A percentile compares a stretch with the other conserved stretches of the same genome.
phyloP scores from a whole-genome alignment of 2,329 filamentous ascomycete genomes.

The Tolypocladium endophyticum region DNA sequence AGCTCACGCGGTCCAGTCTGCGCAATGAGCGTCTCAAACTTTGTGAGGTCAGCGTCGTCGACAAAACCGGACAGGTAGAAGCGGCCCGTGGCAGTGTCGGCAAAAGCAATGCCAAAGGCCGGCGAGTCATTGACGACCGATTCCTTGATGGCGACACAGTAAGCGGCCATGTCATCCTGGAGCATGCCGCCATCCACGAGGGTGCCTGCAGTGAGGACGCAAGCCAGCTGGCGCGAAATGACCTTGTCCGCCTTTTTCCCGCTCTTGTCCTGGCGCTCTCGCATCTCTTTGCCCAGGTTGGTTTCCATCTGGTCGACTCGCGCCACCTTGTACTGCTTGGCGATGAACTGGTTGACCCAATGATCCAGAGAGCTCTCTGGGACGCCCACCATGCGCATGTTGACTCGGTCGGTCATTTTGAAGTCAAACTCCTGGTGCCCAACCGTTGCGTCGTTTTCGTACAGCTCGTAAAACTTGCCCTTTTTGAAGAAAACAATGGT shows the following conservation, averaged over 20 bases:
- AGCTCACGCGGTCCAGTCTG: constrained; percentile 85
- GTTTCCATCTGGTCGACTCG: constrained; percentile 96
- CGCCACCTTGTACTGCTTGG: constrained; percentile 95
- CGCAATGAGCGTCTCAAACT: constrained; percentile 93
- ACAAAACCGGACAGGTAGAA: constrained; percentile 89
- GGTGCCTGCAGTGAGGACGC: constrained; percentile 84
- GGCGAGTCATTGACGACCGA: constrained; percentile 62
- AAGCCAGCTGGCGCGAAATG: constrained; percentile 81
- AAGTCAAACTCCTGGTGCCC: constrained; percentile 95
- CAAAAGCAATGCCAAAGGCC: constrained; percentile 84
- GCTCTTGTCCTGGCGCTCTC: constrained; percentile 63
- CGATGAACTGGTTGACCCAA: constrained; percentile 97
- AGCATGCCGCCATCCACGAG: constrained; percentile 94
- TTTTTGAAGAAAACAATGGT: constrained; percentile 99
- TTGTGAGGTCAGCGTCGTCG: constrained; percentile 87
- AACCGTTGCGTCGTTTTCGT: constrained; percentile 94
- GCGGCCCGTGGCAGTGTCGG: constrained; percentile 90
- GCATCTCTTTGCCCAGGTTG: constrained; percentile 93
- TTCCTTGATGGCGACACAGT: constrained; percentile 91
- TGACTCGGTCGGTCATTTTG: constrained; percentile 94
- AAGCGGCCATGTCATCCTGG: constrained; percentile 94
- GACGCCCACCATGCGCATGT: constrained; percentile 99
- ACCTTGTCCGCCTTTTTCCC: constrained; percentile 80
- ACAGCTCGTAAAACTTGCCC: constrained; percentile 97
- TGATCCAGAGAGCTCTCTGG: constrained; percentile 91